These are phyloP conservation scores for Elongisporangium undulatum DNA, from an alignment of 352 stramenopile species.

Conservation along the genomic window DNA sequence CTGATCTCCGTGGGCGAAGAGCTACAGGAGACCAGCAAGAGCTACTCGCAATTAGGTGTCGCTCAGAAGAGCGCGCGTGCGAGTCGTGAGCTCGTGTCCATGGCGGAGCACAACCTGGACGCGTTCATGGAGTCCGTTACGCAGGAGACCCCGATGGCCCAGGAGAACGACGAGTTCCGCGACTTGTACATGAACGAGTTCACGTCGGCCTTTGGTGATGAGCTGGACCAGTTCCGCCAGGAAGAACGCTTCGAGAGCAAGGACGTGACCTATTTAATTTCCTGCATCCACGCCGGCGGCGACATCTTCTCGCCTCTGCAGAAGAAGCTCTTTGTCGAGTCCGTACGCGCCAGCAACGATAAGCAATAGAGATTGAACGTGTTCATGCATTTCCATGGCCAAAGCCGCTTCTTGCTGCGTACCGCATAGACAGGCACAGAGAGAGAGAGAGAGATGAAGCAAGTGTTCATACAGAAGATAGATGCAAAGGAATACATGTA, in stretches of 20 bases:
- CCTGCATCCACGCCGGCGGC: constrained; percentile 72
- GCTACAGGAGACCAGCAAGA: constrained; percentile 38
- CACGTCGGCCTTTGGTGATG: constrained; percentile 76
- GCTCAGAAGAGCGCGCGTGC: constrained; percentile 40
- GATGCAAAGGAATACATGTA: constrained; percentile 4
- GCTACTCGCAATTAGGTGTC: constrained; percentile 42
- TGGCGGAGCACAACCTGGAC: constrained; percentile 42
- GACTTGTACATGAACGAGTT: constrained; percentile 87
- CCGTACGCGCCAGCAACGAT: constrained; percentile 22
- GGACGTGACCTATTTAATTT: constrained; percentile 89
- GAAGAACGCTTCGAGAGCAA: constrained; percentile 85
- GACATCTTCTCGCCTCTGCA: constrained; percentile 82
- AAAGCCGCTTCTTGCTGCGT: neutral
- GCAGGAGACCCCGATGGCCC: constrained; percentile 7
- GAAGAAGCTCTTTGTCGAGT: constrained; percentile 80
- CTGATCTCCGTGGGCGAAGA: constrained; percentile 50
- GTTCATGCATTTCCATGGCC: neutral
- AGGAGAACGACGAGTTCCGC: constrained; percentile 50
- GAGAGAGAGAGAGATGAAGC: neutral
- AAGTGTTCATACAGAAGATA: neutral
- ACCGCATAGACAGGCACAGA: too few relatives aligned
- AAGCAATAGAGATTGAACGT: constrained; percentile 6
- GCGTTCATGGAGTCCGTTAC: constrained; percentile 10
- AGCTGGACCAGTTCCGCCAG: constrained; percentile 80
- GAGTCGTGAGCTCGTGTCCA: constrained; percentile 48